Evolutionary conservation across 805 yeast genomes (phyloP).

Genomic region (Cyberlindnera maritima): DNA sequence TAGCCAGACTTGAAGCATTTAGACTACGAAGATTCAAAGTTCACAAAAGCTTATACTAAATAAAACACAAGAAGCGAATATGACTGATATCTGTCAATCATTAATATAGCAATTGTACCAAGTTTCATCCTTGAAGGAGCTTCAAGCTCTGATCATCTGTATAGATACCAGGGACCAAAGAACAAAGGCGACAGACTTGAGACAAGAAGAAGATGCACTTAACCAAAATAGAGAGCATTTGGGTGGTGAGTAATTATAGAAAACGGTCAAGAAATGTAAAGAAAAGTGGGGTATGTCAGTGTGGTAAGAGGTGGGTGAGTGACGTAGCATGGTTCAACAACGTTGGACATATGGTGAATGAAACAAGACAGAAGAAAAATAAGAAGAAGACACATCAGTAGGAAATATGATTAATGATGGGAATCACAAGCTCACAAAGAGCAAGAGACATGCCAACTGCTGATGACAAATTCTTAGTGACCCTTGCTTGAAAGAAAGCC

Average conservation of each 20-base stretch:
- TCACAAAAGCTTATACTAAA: conserved; percentile 3
- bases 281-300: not conserved
- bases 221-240: not conserved
- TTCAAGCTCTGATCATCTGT: no score
- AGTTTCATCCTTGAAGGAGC: not conserved
- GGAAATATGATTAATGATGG: no score
- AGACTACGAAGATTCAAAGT: not conserved
- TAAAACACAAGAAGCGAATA: not conserved
- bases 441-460: not conserved
- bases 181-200: not conserved
- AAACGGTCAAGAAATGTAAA: conserved; percentile 1
- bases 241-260: not conserved
- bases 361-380: not conserved
- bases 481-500: not conserved
- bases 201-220: not conserved
- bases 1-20: not conserved
- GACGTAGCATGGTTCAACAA: not conserved
- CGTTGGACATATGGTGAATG: no score
- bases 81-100: not conserved
- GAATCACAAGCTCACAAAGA: no score
- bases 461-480: not conserved
- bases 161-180: not conserved
- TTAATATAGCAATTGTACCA: not conserved
- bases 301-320: not conserved
- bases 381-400: not conserved